Evolutionary conservation across 768 basidiomycete species (phyloP).

Genomic region (Paxillus involutus): DNA sequence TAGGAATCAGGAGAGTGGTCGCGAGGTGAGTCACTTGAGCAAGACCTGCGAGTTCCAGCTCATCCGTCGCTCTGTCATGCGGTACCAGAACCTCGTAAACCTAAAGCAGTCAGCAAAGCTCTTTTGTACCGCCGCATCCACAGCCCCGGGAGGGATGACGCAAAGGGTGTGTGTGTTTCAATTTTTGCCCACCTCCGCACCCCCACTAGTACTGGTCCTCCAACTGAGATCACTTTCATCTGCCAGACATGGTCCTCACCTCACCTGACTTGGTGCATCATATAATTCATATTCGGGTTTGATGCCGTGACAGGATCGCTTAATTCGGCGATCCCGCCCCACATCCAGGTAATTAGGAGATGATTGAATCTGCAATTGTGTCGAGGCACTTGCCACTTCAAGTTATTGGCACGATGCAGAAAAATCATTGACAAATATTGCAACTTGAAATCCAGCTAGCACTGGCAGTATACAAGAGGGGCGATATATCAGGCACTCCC

Average conservation of each 20-base stretch:
- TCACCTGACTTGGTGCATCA: background rate
- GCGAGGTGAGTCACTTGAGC: background rate
- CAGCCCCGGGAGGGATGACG: background rate
- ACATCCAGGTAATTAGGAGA: too few relatives aligned
- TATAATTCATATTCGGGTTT: too few relatives aligned
- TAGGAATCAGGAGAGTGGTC: background rate
- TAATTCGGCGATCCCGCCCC: background rate
- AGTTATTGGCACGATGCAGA: too few relatives aligned
- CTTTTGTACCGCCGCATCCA: background rate
- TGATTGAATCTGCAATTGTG: too few relatives aligned
- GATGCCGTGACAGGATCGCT: background rate
- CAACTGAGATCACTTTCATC: background rate
- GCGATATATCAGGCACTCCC: background rate
- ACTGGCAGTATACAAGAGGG: background rate
- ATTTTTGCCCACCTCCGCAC: background rate
- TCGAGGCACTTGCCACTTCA: too few relatives aligned
- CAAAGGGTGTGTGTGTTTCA: background rate
- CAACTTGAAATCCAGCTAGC: background rate
- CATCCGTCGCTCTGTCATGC: background rate
- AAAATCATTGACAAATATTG: background rate
- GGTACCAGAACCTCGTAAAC: background rate
- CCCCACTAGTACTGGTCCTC: background rate
- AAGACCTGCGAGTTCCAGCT: background rate
- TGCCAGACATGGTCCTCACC: background rate
- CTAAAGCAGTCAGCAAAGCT: background rate